These are phyloP conservation scores for Hypoxylon sp. DNA, from an alignment of 2,329 filamentous ascomycete species.

Conservation along the genomic window DNA sequence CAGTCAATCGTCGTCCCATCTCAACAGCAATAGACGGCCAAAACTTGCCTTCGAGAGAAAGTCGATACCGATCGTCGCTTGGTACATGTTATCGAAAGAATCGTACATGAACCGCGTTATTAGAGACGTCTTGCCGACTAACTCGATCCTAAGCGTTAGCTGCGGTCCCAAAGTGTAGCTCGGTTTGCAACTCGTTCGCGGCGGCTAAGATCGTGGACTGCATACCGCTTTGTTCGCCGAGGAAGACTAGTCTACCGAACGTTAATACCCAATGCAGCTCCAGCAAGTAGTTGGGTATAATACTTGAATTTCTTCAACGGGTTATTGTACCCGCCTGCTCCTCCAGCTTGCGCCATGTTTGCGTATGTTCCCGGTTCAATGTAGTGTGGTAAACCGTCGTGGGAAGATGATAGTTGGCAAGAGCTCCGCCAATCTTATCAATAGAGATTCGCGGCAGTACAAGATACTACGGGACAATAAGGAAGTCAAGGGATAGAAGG, in stretches of 20 bases:
- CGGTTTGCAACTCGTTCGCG: not conserved
- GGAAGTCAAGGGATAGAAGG: conserved; percentile 15
- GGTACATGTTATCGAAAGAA: conserved; percentile 99
- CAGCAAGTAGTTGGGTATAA: conserved; percentile 37
- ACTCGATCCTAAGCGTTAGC: conserved; percentile 22
- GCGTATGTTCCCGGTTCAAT: conserved; percentile 35
- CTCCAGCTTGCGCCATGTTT: conserved; percentile 80
- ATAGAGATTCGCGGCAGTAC: conserved; percentile 21
- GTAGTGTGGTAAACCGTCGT: conserved; percentile 8
- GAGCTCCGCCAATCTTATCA: conserved; percentile 17
- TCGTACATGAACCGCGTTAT: conserved; percentile 99
- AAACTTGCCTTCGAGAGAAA: conserved; percentile 90
- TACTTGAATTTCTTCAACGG: conserved; percentile 99
- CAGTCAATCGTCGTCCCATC: conserved; percentile 6
- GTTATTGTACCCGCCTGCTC: conserved; percentile 89
- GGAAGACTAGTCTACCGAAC: conserved; percentile 84
- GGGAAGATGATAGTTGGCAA: conserved; percentile 13
- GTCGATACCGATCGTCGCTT: conserved; percentile 99
- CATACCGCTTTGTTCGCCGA: conserved; percentile 98
- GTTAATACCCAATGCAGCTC: conserved; percentile 29
- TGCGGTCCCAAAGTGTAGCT: conserved; percentile 12
- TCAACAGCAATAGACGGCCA: not conserved
- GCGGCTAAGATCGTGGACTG: conserved; percentile 27
- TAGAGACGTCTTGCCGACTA: conserved; percentile 97
- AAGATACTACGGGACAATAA: conserved; percentile 20